Evolutionary conservation across 257 asterid genomes (phyloP).

Genomic region (Hygrophila difformis): DNA sequence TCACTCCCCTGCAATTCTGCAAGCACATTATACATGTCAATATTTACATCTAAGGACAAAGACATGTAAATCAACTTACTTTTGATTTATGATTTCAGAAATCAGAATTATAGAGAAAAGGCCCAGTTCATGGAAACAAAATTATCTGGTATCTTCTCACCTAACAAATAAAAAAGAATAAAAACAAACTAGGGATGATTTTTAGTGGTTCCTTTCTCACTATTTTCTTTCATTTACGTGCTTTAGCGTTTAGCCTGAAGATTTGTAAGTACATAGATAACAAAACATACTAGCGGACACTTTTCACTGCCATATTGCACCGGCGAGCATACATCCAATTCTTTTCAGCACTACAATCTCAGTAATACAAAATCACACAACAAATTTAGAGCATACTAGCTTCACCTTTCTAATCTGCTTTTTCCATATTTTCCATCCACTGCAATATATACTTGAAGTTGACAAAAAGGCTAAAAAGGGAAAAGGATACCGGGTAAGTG

Average conservation of each 20-base stretch:
- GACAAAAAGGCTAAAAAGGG: not conserved
- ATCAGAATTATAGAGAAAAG: not conserved
- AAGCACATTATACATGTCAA: too few relatives aligned
- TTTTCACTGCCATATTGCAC: too few relatives aligned
- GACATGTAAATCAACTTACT: slow-evolving; percentile 1
- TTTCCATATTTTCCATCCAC: slow-evolving; percentile 1
- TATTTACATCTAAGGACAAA: slow-evolving; percentile 3
- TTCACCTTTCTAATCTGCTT: slow-evolving; percentile 1
- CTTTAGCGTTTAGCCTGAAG: too few relatives aligned
- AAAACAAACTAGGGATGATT: not conserved
- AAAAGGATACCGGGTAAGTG: slow-evolving; percentile 6
- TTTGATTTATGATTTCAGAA: slow-evolving; percentile 4
- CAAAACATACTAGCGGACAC: too few relatives aligned
- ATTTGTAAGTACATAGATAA: too few relatives aligned
- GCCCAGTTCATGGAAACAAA: not conserved
- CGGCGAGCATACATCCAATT: too few relatives aligned
- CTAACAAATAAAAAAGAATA: not conserved
- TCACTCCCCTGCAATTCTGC: slow-evolving; percentile 22
- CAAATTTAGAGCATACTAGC: not conserved
- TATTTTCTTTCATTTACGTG: too few relatives aligned
- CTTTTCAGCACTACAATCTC: not conserved
- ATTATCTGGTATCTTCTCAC: not conserved
- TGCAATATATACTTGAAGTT: too few relatives aligned
- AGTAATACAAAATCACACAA: not conserved
- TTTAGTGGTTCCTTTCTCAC: too few relatives aligned